Conservation (phyloP, 139 green algal species). For the Micractinium sp. region DNA sequence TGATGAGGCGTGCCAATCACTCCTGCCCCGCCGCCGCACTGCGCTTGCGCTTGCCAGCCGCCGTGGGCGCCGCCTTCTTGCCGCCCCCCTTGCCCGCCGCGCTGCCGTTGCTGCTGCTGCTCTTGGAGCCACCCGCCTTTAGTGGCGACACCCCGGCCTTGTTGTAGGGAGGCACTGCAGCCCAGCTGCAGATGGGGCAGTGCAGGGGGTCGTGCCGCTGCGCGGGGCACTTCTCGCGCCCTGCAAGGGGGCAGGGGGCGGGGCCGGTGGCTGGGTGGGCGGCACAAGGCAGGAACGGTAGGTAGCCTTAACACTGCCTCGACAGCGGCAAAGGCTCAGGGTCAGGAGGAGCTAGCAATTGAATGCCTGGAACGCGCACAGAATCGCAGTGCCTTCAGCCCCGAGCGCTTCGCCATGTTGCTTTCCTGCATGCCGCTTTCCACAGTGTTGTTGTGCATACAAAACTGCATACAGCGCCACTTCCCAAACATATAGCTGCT, state of each 20-base stretch:
- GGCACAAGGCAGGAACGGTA: background rate
- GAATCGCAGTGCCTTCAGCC: no score
- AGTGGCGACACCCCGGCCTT: constrained; percentile 18
- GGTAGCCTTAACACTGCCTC: background rate
- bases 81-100: background rate
- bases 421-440: background rate
- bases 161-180: constrained; percentile 57
- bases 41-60: background rate
- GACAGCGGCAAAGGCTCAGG: background rate
- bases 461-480: no score
- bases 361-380: no score
- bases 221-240: constrained; percentile 83
- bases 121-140: background rate
- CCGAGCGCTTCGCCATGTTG: no score
- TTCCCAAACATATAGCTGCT: background rate
- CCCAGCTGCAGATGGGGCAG: constrained; percentile 88
- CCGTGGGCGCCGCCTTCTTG: background rate
- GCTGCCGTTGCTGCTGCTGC: background rate
- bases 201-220: constrained; percentile 66
- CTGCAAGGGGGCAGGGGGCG: constrained; percentile 23
- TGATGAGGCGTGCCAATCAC: no score
- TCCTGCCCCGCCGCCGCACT: background rate
- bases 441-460: background rate
- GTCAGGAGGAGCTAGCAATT: background rate
- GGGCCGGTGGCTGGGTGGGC: background rate